Evolutionary conservation across 768 basidiomycete genomes (phyloP).

Genomic region (Suillus brevipes): DNA sequence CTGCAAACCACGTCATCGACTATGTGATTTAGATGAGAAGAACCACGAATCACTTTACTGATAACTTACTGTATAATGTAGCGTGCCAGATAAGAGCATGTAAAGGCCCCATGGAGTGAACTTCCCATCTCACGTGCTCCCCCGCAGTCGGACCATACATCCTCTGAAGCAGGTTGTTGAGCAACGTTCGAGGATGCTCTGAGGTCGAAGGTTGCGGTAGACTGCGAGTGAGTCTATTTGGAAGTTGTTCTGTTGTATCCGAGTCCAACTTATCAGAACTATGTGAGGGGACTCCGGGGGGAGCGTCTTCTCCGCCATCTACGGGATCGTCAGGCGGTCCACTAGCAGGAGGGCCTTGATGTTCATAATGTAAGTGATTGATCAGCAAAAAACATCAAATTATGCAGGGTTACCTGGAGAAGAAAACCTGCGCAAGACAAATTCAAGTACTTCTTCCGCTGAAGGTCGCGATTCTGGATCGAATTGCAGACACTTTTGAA

Average conservation of each 20-base stretch:
- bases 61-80: no score
- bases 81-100: no score
- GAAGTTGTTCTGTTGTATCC: neutral
- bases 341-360: neutral
- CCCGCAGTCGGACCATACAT: no score
- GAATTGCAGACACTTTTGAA: neutral
- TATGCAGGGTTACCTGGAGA: neutral
- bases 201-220: no score
- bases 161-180: no score
- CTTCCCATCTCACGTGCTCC: no score
- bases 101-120: no score
- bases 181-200: no score
- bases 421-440: neutral
- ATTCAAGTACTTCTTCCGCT: neutral
- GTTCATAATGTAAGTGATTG: neutral
- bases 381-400: accelerated
- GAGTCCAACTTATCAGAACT: neutral
- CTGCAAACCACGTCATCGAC: no score
- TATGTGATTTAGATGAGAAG: no score
- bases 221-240: neutral
- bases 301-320: neutral
- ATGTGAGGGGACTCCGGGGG: neutral
- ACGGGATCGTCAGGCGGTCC: neutral
- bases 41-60: no score
- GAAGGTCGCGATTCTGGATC: neutral